phyloP scores from a whole-genome alignment of 768 basidiomycete genomes.

The Dendrothele bispora region DNA sequence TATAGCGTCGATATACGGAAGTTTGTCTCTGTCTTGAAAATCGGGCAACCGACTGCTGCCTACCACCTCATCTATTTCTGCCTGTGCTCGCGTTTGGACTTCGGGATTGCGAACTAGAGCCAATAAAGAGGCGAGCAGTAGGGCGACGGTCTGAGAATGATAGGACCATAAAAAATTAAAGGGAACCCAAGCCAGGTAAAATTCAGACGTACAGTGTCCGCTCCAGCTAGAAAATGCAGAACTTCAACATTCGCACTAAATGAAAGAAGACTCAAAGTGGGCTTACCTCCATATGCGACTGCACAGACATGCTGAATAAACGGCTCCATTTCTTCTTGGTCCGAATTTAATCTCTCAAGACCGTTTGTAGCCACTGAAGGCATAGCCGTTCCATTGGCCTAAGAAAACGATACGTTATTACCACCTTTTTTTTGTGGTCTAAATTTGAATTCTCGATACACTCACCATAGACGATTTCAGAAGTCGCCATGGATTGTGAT shows the following conservation, averaged over 20 bases:
- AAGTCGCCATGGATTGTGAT: too few relatives aligned
- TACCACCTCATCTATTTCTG: constrained; percentile 16
- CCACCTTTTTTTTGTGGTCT: too few relatives aligned
- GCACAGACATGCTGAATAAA: constrained; percentile 16
- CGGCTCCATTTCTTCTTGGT: constrained; percentile 13
- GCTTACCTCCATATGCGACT: constrained; percentile 13
- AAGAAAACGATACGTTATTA: constrained; percentile 10
- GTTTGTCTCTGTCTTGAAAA: constrained; percentile 13
- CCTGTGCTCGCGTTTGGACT: constrained; percentile 18
- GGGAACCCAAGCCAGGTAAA: too few relatives aligned
- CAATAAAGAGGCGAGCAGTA: constrained; percentile 13
- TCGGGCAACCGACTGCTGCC: constrained; percentile 16
- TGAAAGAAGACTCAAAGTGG: too few relatives aligned
- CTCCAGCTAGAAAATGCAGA: constrained; percentile 15
- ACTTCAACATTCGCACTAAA: not conserved
- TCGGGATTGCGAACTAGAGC: constrained; percentile 15
- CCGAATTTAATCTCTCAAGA: constrained; percentile 7
- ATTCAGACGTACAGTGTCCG: constrained; percentile 20
- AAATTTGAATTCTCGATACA: too few relatives aligned
- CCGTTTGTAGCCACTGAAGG: constrained; percentile 12
- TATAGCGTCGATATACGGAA: constrained; percentile 19
- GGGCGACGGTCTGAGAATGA: constrained; percentile 10
- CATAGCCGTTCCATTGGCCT: constrained; percentile 13
- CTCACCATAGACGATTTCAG: too few relatives aligned
- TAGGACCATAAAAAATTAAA: too few relatives aligned